phyloP scores from a whole-genome alignment of 192 early-diverging fungal species.

The Allomyces javanicus region DNA sequence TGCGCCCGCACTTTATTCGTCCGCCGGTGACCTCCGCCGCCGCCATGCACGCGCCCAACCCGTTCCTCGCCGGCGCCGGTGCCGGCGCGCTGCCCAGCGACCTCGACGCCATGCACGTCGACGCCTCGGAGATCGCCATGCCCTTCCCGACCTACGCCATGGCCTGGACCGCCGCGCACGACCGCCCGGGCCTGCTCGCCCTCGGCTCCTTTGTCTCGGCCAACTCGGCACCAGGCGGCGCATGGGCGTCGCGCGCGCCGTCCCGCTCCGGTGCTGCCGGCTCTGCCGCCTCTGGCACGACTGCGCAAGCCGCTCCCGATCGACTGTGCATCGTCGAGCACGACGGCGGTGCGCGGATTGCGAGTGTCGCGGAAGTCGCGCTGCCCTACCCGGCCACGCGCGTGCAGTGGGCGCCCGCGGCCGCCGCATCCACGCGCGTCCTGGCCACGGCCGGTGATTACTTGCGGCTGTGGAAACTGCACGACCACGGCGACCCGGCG shows the following conservation, averaged over 20 bases:
- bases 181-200: not conserved
- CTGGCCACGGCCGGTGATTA: conserved; percentile 76
- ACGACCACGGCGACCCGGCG: conserved; percentile 18
- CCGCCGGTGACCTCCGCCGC: too few species aligned
- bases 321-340: not conserved
- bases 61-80: too few species aligned
- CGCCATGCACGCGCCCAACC: too few species aligned
- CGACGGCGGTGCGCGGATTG: not conserved
- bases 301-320: not conserved
- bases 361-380: not conserved
- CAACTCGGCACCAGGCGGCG: not conserved
- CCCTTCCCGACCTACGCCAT: not conserved
- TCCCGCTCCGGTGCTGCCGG: not conserved
- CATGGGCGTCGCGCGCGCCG: not conserved
- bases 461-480: conserved; percentile 71
- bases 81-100: too few species aligned
- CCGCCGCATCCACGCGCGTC: conserved; percentile 12
- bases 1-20: too few species aligned
- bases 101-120: not conserved
- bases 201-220: not conserved
- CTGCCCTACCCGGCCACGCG: not conserved
- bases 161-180: not conserved
- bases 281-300: not conserved
- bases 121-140: not conserved
- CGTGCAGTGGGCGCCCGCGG: not conserved